phyloP scores from a whole-genome alignment of 2,329 filamentous ascomycete species.

The Atkinsonella texensis region DNA sequence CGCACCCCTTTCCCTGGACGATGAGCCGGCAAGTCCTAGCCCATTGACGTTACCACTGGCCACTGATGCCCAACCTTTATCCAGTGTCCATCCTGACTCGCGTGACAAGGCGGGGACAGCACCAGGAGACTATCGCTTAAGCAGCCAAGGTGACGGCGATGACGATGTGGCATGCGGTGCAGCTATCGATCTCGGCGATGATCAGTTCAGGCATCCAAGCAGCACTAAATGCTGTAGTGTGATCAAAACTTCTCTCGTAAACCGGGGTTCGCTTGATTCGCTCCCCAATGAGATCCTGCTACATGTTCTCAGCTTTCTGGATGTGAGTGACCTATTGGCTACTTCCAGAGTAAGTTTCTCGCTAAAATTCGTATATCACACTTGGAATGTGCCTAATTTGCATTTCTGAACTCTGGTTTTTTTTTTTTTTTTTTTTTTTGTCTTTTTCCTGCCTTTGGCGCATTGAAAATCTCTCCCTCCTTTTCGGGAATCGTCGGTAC shows the following conservation, averaged over 20 bases:
- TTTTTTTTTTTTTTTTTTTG: not conserved
- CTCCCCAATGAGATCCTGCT: slow-evolving; percentile 46
- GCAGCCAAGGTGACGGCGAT: not conserved
- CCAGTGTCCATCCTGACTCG: not conserved
- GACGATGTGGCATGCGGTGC: not conserved
- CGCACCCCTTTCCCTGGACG: not conserved
- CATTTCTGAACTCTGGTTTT: not conserved
- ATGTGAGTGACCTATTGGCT: slow-evolving; percentile 43
- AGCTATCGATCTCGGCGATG: not conserved
- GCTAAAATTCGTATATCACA: not conserved
- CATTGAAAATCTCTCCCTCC: no score
- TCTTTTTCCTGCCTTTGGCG: not conserved
- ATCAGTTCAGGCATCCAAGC: not conserved
- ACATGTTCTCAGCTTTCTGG: slow-evolving; percentile 42
- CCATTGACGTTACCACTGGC: not conserved
- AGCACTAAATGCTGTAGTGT: not conserved
- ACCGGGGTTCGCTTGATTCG: slow-evolving; percentile 19
- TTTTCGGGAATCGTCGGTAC: no score
- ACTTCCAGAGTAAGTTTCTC: slow-evolving; percentile 39
- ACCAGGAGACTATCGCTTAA: not conserved
- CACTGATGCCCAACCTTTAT: slow-evolving; percentile 2
- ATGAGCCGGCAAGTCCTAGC: slow-evolving; percentile 3
- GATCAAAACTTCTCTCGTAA: not conserved
- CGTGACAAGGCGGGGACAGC: not conserved
- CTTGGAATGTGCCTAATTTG: not conserved